Evolutionary conservation across 2,329 filamentous ascomycete genomes (phyloP).

Genomic region (Knufia fluminis): DNA sequence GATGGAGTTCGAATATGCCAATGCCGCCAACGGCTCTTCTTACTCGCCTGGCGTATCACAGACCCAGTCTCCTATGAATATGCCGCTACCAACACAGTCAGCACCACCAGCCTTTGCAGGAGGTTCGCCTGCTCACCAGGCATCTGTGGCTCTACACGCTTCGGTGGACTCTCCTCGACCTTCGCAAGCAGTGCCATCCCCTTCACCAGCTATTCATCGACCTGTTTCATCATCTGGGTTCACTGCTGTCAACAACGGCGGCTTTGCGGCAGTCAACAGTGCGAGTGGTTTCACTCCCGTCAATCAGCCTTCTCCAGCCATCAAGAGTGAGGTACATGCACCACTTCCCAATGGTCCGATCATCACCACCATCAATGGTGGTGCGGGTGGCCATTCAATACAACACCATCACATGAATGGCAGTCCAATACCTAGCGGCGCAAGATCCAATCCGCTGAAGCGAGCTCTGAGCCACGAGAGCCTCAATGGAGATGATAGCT

Average conservation of each 20-base stretch:
- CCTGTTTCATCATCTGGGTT: constrained; percentile 45
- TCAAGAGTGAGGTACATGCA: constrained; percentile 45
- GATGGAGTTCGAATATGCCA: constrained; percentile 84
- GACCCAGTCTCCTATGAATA: constrained; percentile 62
- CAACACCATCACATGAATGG: constrained; percentile 12
- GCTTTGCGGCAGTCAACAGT: constrained; percentile 53
- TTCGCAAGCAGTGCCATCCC: constrained; percentile 2
- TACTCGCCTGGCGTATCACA: constrained; percentile 62
- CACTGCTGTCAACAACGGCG: constrained; percentile 60
- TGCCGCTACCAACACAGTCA: constrained; percentile 37
- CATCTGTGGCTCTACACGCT: constrained; percentile 48
- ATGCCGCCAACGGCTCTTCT: constrained; percentile 42
- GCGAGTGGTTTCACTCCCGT: constrained; percentile 36
- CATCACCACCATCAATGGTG: constrained; percentile 49
- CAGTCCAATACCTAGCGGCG: constrained; percentile 14
- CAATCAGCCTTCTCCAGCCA: constrained; percentile 29
- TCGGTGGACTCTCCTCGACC: constrained; percentile 32
- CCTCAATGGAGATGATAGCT: constrained; percentile 29
- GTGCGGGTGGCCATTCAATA: constrained; percentile 44
- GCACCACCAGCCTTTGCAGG: constrained; percentile 26
- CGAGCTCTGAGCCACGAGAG: constrained; percentile 60
- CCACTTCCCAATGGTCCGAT: constrained; percentile 47
- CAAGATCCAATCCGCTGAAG: constrained; percentile 55
- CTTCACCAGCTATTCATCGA: constrained; percentile 27
- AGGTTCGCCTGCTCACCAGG: constrained; percentile 53